These are phyloP conservation scores for Silene coronaria DNA, from an alignment of 179 eudicot genomes.

Conservation along the genomic window DNA sequence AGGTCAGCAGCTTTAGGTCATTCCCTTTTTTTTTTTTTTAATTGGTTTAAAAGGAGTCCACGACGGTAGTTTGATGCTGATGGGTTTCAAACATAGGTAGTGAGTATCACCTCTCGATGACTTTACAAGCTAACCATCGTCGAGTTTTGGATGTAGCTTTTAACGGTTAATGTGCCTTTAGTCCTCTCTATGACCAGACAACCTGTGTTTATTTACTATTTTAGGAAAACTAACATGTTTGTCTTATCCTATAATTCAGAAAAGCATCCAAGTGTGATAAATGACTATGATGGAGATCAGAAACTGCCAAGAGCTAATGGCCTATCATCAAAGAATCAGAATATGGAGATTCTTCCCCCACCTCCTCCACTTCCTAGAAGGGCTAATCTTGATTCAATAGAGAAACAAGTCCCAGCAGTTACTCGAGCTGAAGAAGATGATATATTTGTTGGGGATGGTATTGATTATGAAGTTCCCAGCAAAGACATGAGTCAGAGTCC, in stretches of 20 bases:
- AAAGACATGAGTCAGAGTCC: conserved; percentile 92
- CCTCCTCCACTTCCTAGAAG: conserved; percentile 71
- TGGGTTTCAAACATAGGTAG: background rate
- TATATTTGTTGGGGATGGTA: conserved; percentile 87
- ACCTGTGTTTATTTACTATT: background rate
- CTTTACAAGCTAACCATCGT: no score
- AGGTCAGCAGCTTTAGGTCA: background rate
- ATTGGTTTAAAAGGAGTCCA: no score
- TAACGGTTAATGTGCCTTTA: background rate
- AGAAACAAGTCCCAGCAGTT: conserved; percentile 52
- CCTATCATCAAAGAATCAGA: conserved; percentile 38
- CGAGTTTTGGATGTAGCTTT: no score
- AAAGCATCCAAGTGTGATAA: conserved; percentile 39
- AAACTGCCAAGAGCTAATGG: conserved; percentile 46
- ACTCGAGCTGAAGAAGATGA: conserved; percentile 79
- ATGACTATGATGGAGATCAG: conserved; percentile 55
- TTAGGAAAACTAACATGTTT: conserved; percentile 1
- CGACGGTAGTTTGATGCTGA: no score
- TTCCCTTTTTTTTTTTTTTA: no score
- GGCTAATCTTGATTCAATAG: conserved; percentile 42
- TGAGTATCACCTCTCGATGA: no score
- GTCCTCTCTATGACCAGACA: background rate
- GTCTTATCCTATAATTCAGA: conserved; percentile 37
- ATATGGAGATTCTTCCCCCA: conserved; percentile 55
- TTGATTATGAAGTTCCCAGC: conserved; percentile 68